Conservation (phyloP, 2,329 filamentous ascomycete genomes). For the Cercospora canescens region DNA sequence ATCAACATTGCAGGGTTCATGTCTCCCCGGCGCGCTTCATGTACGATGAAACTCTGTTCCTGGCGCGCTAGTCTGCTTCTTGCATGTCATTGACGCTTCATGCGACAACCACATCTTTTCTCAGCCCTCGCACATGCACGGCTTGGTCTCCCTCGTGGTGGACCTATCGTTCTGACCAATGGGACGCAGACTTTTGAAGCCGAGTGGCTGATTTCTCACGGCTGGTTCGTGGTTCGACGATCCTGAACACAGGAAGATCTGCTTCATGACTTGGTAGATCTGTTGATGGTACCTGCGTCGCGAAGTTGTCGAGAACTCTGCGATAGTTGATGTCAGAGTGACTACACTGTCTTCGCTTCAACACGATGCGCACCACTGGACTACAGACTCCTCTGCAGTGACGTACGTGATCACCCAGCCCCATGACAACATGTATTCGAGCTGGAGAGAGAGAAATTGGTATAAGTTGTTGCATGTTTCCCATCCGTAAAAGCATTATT, state of each 20-base stretch:
- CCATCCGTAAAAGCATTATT: neutral
- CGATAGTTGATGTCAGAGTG: slow-evolving; percentile 9
- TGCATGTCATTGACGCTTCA: slow-evolving; percentile 23
- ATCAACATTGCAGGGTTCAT: slow-evolving; percentile 10
- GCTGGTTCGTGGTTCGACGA: neutral
- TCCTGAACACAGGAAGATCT: neutral
- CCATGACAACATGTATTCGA: neutral
- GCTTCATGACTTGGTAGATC: neutral
- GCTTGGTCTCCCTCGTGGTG: neutral
- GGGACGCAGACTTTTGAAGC: neutral
- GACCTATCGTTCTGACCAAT: neutral
- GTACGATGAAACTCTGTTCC: slow-evolving; percentile 20
- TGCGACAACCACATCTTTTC: neutral
- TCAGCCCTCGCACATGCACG: neutral
- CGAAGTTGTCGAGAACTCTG: neutral
- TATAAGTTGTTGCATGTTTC: neutral
- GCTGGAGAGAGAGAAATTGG: neutral
- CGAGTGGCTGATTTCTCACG: neutral
- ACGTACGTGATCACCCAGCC: neutral
- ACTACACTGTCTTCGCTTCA: neutral
- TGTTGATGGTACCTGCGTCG: neutral
- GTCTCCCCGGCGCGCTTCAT: slow-evolving; percentile 5
- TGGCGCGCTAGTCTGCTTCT: slow-evolving; percentile 23
- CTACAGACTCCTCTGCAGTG: neutral
- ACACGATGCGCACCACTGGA: neutral